Evolutionary conservation across 805 yeast genomes (phyloP), one percentile per base, ranked within the genome.

Genomic region (Saccharomycopsis babjevae): DNA sequence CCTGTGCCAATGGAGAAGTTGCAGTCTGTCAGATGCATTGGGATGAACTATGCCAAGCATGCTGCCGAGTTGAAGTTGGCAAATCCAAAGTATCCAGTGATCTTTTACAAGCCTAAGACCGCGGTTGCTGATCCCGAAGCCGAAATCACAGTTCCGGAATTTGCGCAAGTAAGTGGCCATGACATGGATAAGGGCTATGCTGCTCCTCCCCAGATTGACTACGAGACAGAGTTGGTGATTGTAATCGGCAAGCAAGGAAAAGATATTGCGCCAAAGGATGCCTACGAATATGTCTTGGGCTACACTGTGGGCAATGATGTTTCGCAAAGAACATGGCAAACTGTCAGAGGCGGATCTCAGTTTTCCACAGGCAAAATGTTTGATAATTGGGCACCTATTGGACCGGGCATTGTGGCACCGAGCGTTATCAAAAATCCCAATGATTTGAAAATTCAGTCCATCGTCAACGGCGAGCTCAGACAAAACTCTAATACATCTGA

Each of bases 281-380:
- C 84, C 4, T 68, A 76, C 57, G 71, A 74, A 55, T 73, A 80
- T 62, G 78, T 82, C 3, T 68, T 79, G 20, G 86, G 86, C 8
- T 82, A 79, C 68, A 67, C 82, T 1, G 76, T 77, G 22, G 84
- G 84, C 4, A 79, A 82, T 68, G 86, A 82, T 67, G 79, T 82
- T 10, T 79, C 83, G 13, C 83, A 80, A 65, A 72, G 85, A 60
- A 76, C 76, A n/a, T 81, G 84, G 85, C 85, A 82, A 67, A 72
- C 75, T 56, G 73, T 76, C 57, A 72, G 77, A 42, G 83, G 83
- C 39, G 83, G 83, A 2, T 74, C 82, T 20, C 85, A 82, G 65
- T 82, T 81, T 75, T 70, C 76, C 43, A 69, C 76, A 11, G 81
- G 83, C 11, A 82, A 82, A 69, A 76, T 77, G 77, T 80, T 77